Percentiles rank a stretch among this genome's conserved stretches.
phyloP scores from a whole-genome alignment of 1,139 yeast species.

The Hanseniaspora gamundiae region DNA sequence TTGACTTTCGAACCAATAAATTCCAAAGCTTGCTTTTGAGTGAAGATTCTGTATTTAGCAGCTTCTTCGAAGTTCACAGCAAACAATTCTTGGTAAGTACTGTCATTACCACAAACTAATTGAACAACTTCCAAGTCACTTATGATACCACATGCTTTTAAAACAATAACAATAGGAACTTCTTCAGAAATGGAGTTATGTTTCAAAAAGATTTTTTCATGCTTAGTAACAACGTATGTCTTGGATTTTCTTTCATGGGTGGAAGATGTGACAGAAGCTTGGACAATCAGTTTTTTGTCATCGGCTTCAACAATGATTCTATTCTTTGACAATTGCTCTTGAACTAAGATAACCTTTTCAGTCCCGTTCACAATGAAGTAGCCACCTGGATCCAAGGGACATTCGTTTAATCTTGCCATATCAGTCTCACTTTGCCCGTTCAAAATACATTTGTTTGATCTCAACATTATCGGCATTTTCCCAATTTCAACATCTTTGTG shows the following conservation, averaged over 20 bases:
- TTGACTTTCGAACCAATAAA: conserved; percentile 86
- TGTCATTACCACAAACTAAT: conserved; percentile 81
- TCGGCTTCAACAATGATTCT: conserved; percentile 97
- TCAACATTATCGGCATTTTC: conserved; percentile 93
- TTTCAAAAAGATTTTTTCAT: conserved; percentile 77
- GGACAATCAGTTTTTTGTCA: conserved; percentile 86
- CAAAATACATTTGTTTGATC: conserved; percentile 82
- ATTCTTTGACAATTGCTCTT: conserved; percentile 91
- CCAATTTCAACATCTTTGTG: conserved; percentile 90
- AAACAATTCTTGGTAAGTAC: conserved; percentile 81
- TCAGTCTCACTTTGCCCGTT: conserved; percentile 64
- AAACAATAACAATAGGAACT: conserved; percentile 81
- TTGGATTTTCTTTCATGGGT: conserved; percentile 97
- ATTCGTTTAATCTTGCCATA: conserved; percentile 86
- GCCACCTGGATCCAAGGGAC: conserved; percentile 98
- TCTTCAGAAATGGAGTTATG: conserved; percentile 95
- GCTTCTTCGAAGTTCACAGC: conserved; percentile 93
- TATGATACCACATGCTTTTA: conserved; percentile 91
- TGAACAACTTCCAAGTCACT: conserved; percentile 91
- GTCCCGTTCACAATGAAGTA: conserved; percentile 96
- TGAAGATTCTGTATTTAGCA: conserved; percentile 69
- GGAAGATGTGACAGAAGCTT: conserved; percentile 94
- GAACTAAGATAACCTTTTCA: conserved; percentile 91
- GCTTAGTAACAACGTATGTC: conserved; percentile 87
- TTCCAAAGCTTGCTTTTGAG: conserved; percentile 89